These are phyloP conservation scores for Rhodomyrtus psidioides DNA, from an alignment of 441 rosid genomes.

Conservation along the genomic window DNA sequence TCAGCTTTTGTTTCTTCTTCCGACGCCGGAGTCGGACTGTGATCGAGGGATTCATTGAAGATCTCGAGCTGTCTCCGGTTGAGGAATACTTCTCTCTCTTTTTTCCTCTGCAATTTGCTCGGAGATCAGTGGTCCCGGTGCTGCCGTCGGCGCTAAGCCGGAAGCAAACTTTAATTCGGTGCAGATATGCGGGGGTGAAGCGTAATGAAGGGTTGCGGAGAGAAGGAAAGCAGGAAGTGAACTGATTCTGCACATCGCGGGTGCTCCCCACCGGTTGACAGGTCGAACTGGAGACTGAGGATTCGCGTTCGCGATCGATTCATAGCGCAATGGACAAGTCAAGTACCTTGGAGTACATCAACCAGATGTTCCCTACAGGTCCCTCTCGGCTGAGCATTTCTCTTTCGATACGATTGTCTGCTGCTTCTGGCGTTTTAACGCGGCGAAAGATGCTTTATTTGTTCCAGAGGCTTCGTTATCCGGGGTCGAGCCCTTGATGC, in stretches of 20 bases:
- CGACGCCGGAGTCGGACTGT: neutral
- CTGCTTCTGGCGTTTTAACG: neutral
- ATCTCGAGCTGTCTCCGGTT: neutral
- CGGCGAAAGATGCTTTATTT: neutral
- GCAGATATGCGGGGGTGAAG: neutral
- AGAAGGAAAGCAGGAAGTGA: neutral
- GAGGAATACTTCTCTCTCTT: neutral
- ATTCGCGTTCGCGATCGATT: neutral
- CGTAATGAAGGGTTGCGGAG: neutral
- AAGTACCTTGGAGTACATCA: constrained; percentile 87
- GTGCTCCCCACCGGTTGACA: neutral
- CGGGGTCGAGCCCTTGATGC: constrained; percentile 98
- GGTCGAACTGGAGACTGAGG: neutral
- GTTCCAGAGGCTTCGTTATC: constrained; percentile 92
- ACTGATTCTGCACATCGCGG: neutral
- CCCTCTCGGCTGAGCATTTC: neutral
- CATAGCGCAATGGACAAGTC: constrained; percentile 65
- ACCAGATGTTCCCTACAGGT: constrained; percentile 99
- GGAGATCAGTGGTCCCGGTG: neutral
- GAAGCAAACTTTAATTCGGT: neutral
- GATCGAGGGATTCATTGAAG: neutral
- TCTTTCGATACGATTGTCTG: neutral
- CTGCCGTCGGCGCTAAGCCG: neutral
- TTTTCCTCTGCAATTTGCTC: neutral
- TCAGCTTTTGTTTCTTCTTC: neutral